Conservation (phyloP, 2,329 filamentous ascomycete species). For the Juglanconis oblonga region DNA sequence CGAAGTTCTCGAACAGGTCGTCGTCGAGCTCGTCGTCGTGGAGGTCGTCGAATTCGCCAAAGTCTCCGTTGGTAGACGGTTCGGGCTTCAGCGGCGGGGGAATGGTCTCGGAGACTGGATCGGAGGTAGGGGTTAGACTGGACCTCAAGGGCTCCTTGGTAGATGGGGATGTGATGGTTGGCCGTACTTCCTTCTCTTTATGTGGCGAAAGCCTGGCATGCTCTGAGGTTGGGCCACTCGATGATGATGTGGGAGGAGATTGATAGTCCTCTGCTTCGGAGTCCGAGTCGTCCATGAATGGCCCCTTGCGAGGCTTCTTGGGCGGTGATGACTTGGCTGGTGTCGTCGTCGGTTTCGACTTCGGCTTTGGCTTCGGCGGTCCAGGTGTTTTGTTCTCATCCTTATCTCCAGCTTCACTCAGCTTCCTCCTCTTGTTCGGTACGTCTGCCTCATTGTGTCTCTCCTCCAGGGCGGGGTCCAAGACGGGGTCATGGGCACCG, state of each 20-base stretch:
- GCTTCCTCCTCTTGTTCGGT: slow-evolving; percentile 41
- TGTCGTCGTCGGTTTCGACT: neutral
- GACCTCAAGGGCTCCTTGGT: slow-evolving; percentile 13
- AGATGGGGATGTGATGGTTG: slow-evolving; percentile 5
- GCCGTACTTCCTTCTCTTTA: slow-evolving; percentile 15
- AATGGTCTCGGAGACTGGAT: neutral
- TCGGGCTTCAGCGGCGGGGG: slow-evolving; percentile 9
- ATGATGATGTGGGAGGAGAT: neutral
- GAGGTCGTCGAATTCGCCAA: slow-evolving; percentile 37
- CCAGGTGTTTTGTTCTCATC: slow-evolving; percentile 5
- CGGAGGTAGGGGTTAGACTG: slow-evolving; percentile 13
- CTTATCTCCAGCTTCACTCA: slow-evolving; percentile 27
- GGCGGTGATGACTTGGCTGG: slow-evolving; percentile 14
- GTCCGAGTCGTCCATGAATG: slow-evolving; percentile 71
- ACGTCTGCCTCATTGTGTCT: slow-evolving; percentile 38
- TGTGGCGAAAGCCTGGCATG: neutral
- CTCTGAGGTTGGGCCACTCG: neutral
- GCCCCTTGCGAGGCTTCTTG: slow-evolving; percentile 43
- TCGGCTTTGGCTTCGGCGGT: slow-evolving; percentile 17
- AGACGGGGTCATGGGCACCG: slow-evolving; percentile 16
- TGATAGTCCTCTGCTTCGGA: slow-evolving; percentile 41
- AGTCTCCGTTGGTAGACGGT: slow-evolving; percentile 27
- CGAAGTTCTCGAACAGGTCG: slow-evolving; percentile 50
- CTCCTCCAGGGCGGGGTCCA: slow-evolving; percentile 6
- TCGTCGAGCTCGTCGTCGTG: slow-evolving; percentile 55